Evolutionary conservation across 345 rosid species (phyloP).

Genomic region (Heritiera littoralis): DNA sequence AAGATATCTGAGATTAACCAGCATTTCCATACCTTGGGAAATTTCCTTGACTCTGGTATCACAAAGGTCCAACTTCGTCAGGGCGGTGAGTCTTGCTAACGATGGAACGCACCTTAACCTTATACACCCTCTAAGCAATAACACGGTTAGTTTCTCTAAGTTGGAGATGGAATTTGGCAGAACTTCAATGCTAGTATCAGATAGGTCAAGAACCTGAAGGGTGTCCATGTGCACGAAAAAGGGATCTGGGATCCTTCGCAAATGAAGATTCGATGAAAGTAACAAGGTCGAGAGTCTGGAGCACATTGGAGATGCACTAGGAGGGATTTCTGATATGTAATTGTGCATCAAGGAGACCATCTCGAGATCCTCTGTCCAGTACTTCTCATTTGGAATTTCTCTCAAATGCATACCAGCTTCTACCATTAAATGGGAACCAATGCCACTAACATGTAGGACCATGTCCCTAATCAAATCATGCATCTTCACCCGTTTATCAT

Average conservation of each 20-base stretch:
- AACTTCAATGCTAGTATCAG: neutral
- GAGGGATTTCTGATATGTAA: neutral
- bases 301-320: neutral
- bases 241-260: conserved; percentile 6
- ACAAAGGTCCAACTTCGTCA: conserved; percentile 25
- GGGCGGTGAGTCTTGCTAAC: conserved; percentile 1
- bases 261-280: neutral
- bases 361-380: conserved; percentile 26
- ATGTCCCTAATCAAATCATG: conserved; percentile 30
- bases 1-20: conserved; percentile 20
- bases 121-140: neutral
- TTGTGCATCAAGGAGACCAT: neutral
- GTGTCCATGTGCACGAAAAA: conserved; percentile 13
- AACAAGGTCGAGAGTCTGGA: neutral
- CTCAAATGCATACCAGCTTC: conserved; percentile 19
- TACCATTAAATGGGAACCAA: conserved; percentile 14
- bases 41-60: neutral
- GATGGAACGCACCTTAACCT: neutral
- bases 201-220: conserved; percentile 32
- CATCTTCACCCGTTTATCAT: conserved; percentile 22
- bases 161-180: conserved; percentile 21
- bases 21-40: conserved; percentile 26
- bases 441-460: conserved; percentile 21
- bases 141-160: neutral
- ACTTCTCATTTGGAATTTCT: conserved; percentile 1